A percentile compares a stretch with the other conserved stretches of the same genome.
Evolutionary conservation across 176 grass and related monocot genomes (phyloP).

Genomic region (Ananas comosus): DNA sequence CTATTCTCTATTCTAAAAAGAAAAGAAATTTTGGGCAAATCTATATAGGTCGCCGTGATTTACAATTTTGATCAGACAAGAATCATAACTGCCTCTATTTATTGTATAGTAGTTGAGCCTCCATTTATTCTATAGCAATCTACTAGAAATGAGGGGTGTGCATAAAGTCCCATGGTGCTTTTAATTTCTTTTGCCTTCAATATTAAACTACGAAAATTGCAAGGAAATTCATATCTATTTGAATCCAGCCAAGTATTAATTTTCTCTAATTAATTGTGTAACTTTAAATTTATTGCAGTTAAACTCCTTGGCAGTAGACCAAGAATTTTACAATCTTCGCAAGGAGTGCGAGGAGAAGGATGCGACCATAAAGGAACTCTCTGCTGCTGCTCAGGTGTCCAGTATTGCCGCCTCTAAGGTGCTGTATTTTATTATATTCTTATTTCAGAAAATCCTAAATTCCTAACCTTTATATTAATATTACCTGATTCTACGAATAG

Average conservation of each 20-base stretch:
- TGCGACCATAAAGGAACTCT: slow-evolving; percentile 58
- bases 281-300: slow-evolving; percentile 39
- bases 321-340: slow-evolving; percentile 76
- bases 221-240: not conserved
- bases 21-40: no score
- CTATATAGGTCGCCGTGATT: no score
- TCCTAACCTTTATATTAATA: not conserved
- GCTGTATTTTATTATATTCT: not conserved
- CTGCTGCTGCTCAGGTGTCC: slow-evolving; percentile 38
- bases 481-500: slow-evolving; percentile 25
- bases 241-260: not conserved
- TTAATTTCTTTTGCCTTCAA: no score
- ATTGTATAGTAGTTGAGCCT: no score
- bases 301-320: slow-evolving; percentile 49
- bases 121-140: no score
- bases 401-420: slow-evolving; percentile 54
- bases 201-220: not conserved
- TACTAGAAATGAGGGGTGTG: no score
- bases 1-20: no score
- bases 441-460: not conserved
- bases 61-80: no score
- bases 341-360: slow-evolving; percentile 93
- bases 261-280: not conserved
- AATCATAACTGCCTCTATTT: no score
- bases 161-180: no score